These are phyloP conservation scores for Botryotinia calthae DNA, from an alignment of 2,329 filamentous ascomycete species.

Conservation along the genomic window DNA sequence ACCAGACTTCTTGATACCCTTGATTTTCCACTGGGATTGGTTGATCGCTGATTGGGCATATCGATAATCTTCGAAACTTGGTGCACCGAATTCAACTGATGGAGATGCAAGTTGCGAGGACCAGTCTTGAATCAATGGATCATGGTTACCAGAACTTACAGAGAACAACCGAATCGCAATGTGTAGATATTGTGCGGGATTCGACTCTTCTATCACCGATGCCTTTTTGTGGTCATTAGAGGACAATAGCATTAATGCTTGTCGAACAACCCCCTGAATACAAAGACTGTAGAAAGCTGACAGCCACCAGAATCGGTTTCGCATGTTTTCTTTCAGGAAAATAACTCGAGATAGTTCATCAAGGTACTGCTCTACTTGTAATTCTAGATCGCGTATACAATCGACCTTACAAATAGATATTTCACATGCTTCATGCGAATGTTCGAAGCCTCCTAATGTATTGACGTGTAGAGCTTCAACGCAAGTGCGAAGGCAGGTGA, in stretches of 20 bases:
- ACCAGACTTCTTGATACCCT: slow-evolving; percentile 1
- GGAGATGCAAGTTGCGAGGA: not conserved
- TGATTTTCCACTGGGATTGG: not conserved
- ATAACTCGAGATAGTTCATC: slow-evolving; percentile 25
- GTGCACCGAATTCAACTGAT: not conserved
- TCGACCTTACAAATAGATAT: slow-evolving; percentile 24
- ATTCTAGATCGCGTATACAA: slow-evolving; percentile 14
- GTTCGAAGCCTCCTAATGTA: not conserved
- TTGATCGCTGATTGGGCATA: slow-evolving; percentile 5
- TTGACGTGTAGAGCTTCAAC: slow-evolving; percentile 24
- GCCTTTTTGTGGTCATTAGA: not conserved
- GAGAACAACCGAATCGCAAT: slow-evolving; percentile 22
- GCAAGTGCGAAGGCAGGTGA: slow-evolving; percentile 27
- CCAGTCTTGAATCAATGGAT: slow-evolving; percentile 16
- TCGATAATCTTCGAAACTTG: slow-evolving; percentile 8
- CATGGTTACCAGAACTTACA: slow-evolving; percentile 23
- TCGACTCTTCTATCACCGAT: not conserved
- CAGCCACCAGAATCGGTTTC: slow-evolving; percentile 24
- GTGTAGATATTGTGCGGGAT: slow-evolving; percentile 20
- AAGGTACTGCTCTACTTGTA: slow-evolving; percentile 21
- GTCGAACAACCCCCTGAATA: slow-evolving; percentile 25
- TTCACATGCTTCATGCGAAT: slow-evolving; percentile 10
- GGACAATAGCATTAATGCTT: slow-evolving; percentile 8
- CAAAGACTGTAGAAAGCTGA: slow-evolving; percentile 28
- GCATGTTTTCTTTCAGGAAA: slow-evolving; percentile 27